A percentile compares a stretch with the other conserved stretches of the same genome.
phyloP scores from a whole-genome alignment of 331 rosid species.

The Cydonia oblonga region DNA sequence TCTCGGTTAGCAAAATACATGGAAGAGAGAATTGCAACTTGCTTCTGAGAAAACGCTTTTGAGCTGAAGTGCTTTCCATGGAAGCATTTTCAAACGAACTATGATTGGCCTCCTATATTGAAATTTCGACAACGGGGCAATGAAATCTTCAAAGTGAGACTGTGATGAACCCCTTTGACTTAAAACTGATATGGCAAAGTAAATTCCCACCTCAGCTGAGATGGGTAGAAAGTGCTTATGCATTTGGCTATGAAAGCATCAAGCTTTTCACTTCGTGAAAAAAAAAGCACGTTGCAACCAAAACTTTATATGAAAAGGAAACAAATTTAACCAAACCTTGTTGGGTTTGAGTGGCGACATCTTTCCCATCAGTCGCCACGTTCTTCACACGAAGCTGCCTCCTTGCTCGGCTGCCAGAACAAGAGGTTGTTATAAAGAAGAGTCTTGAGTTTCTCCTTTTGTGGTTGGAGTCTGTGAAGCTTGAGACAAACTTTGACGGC shows the following conservation, averaged over 20 bases:
- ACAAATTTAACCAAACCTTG: constrained; percentile 24
- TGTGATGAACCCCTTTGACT: background rate
- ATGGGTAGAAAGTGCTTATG: background rate
- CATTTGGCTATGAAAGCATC: background rate
- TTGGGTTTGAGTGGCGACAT: constrained; percentile 13
- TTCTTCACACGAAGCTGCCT: constrained; percentile 38
- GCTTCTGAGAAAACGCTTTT: background rate
- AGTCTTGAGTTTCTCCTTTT: background rate
- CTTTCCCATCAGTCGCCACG: constrained; percentile 38
- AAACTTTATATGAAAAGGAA: background rate
- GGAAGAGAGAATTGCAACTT: background rate
- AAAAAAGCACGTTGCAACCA: background rate
- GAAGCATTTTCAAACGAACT: background rate
- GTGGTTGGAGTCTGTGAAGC: constrained; percentile 11
- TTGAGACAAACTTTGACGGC: constrained; percentile 25
- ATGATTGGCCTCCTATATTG: background rate
- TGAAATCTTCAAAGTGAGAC: background rate
- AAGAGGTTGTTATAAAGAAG: constrained; percentile 15
- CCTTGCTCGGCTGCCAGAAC: constrained; percentile 16
- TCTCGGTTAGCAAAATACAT: background rate
- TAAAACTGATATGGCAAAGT: background rate
- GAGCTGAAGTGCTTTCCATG: background rate
- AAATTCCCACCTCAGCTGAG: background rate
- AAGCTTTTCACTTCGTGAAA: background rate
- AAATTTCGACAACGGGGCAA: background rate